Percentiles rank a stretch among this genome's conserved stretches.
These are phyloP conservation scores for Salisapilia sapeloensis DNA, from an alignment of 352 stramenopile genomes.

Conservation along the genomic window DNA sequence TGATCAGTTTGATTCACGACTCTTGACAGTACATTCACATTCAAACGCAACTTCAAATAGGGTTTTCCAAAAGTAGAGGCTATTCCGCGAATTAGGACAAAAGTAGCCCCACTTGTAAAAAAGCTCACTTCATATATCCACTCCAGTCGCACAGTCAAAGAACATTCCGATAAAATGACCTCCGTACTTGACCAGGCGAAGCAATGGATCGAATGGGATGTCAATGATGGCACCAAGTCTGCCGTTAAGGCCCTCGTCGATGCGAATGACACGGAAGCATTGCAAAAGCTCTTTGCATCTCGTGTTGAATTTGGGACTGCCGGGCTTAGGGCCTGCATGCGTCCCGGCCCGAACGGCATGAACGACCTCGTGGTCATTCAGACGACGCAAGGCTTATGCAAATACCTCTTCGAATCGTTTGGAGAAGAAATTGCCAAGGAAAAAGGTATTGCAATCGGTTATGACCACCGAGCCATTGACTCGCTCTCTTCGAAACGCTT, in stretches of 20 bases:
- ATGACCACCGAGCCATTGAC: conserved; percentile 73
- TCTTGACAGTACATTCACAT: no score
- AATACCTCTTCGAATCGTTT: conserved; percentile 64
- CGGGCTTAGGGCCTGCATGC: conserved; percentile 81
- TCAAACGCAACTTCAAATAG: no score
- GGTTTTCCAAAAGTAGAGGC: no score
- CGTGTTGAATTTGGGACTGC: conserved; percentile 87
- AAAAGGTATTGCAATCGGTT: conserved; percentile 80
- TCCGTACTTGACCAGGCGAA: conserved; percentile 27
- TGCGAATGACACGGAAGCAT: conserved; percentile 18
- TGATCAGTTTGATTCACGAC: no score
- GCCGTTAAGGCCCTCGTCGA: conserved; percentile 49
- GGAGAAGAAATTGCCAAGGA: conserved; percentile 42
- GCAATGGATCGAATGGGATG: conserved; percentile 78
- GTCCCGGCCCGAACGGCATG: conserved; percentile 71
- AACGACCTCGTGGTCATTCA: conserved; percentile 89
- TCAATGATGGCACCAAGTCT: conserved; percentile 58
- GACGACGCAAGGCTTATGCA: conserved; percentile 82
- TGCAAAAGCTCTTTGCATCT: conserved; percentile 58
- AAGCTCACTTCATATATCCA: no score
- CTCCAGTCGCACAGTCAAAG: no score
- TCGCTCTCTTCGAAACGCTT: conserved; percentile 81
- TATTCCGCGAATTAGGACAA: no score
- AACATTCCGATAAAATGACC: no score
- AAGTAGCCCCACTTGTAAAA: no score